Conservation (phyloP, 345 rosid genomes). For the Isatis tinctoria region DNA sequence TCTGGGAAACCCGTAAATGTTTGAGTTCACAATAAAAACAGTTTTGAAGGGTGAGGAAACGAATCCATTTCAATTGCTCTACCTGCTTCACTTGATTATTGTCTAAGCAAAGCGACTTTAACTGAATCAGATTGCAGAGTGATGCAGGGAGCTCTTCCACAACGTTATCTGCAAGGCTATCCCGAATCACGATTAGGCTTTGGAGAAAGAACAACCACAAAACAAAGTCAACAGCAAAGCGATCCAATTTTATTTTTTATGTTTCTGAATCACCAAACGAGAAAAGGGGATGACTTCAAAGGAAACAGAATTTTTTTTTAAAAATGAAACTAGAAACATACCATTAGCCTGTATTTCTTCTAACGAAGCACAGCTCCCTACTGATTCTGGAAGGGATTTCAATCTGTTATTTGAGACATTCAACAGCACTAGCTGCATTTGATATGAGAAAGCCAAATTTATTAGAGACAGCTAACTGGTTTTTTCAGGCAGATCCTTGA, state of each 20-base stretch:
- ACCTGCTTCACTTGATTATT: conserved; percentile 79
- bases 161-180: conserved; percentile 65
- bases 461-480: neutral
- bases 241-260: neutral
- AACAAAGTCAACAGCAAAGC: neutral
- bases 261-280: neutral
- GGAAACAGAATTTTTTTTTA: neutral
- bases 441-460: neutral
- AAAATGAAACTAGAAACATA: conserved; percentile 26
- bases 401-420: conserved; percentile 86
- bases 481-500: neutral
- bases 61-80: neutral
- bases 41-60: neutral
- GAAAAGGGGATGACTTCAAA: neutral
- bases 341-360: conserved; percentile 95
- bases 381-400: conserved; percentile 90
- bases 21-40: neutral
- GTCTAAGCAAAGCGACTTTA: conserved; percentile 74
- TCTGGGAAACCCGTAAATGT: conserved; percentile 39
- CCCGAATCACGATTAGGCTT: conserved; percentile 23
- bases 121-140: conserved; percentile 67
- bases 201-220: neutral
- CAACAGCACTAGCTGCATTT: conserved; percentile 73
- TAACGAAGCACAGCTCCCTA: conserved; percentile 90
- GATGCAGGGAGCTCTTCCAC: conserved; percentile 81